Evolutionary conservation across 805 yeast genomes (phyloP).

Genomic region (Metschnikowia koreensis): DNA sequence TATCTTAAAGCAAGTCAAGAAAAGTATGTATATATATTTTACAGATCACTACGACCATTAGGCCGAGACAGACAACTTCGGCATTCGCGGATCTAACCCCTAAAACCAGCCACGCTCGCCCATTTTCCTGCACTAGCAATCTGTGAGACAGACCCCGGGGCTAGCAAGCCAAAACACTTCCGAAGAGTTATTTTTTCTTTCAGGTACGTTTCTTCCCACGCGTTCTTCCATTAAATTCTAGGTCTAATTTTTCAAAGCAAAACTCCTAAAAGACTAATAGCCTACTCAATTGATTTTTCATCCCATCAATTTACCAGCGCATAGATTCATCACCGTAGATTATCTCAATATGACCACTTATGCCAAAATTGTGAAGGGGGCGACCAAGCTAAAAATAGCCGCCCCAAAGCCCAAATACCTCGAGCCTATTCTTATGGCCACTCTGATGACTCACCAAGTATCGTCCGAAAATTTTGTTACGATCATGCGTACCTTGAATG

Average conservation of each 20-base stretch:
- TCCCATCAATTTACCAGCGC: neutral
- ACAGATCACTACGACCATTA: no score
- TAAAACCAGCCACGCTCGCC: neutral
- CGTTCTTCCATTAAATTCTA: neutral
- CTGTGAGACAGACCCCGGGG: neutral
- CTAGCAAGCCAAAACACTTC: conserved; percentile 1
- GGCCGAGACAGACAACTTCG: neutral
- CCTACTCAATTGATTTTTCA: no score
- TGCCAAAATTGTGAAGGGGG: conserved; percentile 69
- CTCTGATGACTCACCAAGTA: conserved; percentile 46
- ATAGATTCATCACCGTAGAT: neutral
- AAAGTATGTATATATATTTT: no score
- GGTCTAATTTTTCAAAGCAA: neutral
- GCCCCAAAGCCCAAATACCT: conserved; percentile 97
- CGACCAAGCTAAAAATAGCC: conserved; percentile 63
- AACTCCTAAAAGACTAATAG: no score
- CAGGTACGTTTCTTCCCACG: neutral
- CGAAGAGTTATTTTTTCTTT: neutral
- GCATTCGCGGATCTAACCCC: neutral
- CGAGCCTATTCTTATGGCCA: conserved; percentile 83
- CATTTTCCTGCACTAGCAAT: conserved; percentile 4
- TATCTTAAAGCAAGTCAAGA: no score
- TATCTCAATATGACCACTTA: conserved; percentile 29
- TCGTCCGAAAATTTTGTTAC: conserved; percentile 56
- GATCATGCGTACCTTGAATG: conserved; percentile 62